phyloP scores from a whole-genome alignment of 768 basidiomycete genomes.

The Macrolepiota fuliginosa region DNA sequence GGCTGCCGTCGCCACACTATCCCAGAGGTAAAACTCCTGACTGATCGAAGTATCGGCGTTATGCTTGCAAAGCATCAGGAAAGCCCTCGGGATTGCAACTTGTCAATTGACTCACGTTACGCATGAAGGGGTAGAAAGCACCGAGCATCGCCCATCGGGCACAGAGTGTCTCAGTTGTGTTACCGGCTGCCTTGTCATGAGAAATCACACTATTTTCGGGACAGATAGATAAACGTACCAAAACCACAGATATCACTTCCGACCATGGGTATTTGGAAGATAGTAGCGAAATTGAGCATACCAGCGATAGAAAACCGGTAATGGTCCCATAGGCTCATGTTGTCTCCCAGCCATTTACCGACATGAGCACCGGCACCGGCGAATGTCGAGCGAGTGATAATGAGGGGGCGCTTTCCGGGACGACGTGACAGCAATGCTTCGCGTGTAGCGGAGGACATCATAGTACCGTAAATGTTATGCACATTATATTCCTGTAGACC shows the following conservation, averaged over 20 bases:
- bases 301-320: conserved; percentile 61
- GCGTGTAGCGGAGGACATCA: conserved; percentile 66
- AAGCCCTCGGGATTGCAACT: background rate
- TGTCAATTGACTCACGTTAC: conserved; percentile 48
- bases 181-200: conserved; percentile 32
- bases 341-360: conserved; percentile 78
- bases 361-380: conserved; percentile 64
- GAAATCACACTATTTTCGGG: background rate
- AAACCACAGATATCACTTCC: conserved; percentile 75
- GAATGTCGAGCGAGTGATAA: conserved; percentile 75
- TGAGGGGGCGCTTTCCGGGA: conserved; percentile 56
- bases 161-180: conserved; percentile 68
- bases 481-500: conserved; percentile 59
- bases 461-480: conserved; percentile 68
- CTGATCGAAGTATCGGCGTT: conserved; percentile 48
- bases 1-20: conserved; percentile 53
- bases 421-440: conserved; percentile 61
- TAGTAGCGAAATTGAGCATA: conserved; percentile 60
- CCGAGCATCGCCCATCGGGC: conserved; percentile 77
- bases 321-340: conserved; percentile 55
- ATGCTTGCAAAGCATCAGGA: conserved; percentile 34
- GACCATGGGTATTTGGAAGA: conserved; percentile 74
- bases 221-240: conserved; percentile 30
- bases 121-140: conserved; percentile 79
- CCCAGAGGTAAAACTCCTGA: conserved; percentile 73